phyloP scores from a whole-genome alignment of 208 protist genomes.

The Naegleria fowleri region DNA sequence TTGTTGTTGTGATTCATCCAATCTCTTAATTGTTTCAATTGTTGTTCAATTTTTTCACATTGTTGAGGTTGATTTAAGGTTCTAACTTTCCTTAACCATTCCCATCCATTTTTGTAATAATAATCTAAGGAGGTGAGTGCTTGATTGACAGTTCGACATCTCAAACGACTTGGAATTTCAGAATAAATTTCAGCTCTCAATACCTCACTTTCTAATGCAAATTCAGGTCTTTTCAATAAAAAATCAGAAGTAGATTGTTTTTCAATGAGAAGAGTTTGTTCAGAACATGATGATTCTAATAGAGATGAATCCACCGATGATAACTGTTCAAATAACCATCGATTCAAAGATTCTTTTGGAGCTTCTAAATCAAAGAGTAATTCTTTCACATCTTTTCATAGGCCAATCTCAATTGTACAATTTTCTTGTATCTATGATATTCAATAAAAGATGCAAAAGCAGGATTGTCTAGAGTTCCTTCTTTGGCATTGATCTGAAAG shows the following conservation, averaged over 20 bases:
- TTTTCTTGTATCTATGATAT: neutral
- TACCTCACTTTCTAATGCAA: neutral
- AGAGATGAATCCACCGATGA: neutral
- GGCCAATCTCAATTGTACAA: neutral
- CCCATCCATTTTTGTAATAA: neutral
- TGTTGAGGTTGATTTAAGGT: neutral
- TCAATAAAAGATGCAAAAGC: neutral
- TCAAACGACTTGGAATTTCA: neutral
- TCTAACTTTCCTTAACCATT: neutral
- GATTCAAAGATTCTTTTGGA: slow-evolving; percentile 2
- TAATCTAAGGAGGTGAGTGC: neutral
- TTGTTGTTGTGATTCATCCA: neutral
- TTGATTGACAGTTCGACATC: neutral
- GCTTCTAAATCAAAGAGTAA: neutral
- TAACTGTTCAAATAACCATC: slow-evolving; percentile 11
- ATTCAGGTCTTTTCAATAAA: neutral
- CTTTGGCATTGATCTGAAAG: neutral
- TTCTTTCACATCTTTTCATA: neutral
- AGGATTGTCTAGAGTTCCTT: neutral
- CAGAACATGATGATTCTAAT: too few species aligned
- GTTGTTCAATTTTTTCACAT: neutral
- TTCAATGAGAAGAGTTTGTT: neutral
- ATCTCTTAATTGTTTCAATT: neutral
- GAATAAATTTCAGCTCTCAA: neutral
- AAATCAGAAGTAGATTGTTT: neutral